phyloP scores from a whole-genome alignment of 139 green algal genomes.

The Closterium sp. region DNA sequence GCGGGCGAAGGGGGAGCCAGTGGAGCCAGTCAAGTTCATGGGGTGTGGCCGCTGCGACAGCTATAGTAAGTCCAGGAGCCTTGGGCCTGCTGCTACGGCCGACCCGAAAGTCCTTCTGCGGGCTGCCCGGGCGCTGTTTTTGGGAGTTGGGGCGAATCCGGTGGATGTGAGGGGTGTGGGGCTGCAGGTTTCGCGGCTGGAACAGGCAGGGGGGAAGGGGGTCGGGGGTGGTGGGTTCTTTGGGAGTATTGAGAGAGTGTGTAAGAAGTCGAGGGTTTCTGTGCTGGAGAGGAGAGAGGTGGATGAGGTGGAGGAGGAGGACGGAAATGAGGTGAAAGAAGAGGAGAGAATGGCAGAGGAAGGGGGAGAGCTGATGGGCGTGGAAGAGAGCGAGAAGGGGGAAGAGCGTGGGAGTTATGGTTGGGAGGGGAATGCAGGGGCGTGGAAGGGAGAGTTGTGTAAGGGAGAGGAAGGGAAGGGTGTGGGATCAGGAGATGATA shows the following conservation, averaged over 20 bases:
- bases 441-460: not conserved
- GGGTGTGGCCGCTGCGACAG: constrained; percentile 87
- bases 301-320: not conserved
- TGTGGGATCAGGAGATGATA: not conserved
- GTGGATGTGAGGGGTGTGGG: constrained; percentile 43
- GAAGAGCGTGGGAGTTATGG: not conserved
- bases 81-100: constrained; percentile 20
- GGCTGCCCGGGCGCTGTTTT: constrained; percentile 16
- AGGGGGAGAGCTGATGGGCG: not conserved
- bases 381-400: not conserved
- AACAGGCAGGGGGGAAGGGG: constrained; percentile 19
- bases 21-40: constrained; percentile 83
- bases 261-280: not conserved
- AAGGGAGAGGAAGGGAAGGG: not conserved
- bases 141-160: not conserved
- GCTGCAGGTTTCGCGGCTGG: constrained; percentile 39
- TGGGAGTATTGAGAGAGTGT: not conserved
- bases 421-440: not conserved
- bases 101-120: constrained; percentile 11
- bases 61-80: constrained; percentile 60
- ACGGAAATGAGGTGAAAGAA: not conserved
- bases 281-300: not conserved
- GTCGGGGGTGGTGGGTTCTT: not conserved
- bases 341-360: not conserved
- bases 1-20: constrained; percentile 65